Evolutionary conservation across 352 stramenopile species (phyloP), one percentile per base, ranked within the genome.

Genomic region (Plasmopara viticola): DNA sequence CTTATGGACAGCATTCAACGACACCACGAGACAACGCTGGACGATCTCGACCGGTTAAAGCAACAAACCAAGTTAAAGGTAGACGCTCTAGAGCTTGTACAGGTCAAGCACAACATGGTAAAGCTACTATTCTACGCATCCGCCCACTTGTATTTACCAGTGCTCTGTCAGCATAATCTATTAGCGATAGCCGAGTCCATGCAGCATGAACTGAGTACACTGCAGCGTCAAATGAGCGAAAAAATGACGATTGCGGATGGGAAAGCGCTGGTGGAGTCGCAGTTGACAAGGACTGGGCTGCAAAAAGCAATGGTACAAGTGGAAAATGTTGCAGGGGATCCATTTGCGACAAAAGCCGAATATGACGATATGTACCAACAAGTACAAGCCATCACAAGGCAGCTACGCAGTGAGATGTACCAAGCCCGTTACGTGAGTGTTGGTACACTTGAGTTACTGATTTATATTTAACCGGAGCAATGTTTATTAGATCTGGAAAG

Each of bases 401-500:
- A 87, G 41, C 62, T 90, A 10, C 68, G 74, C 28, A 83, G 75
- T 17, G 80, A 90, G 47, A 70, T 90, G 10, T 87, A 76, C 53
- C 77, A 88, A 55, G 80, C 77, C 9, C 77, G 77, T 30, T 90
- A 84, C 39, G 79, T 87, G 66, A 58, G 75, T 73, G 28, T 14
- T 40, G 0, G 34, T 17, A 46, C 29, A 10, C 14, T 50, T 6
- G 13, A 35, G 2, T 13, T 13, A 9, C 8, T 12, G 48, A 9
- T 8, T 9, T 4, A 15, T 43, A 25, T 1, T 15, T 41, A 17
- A 51, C 15, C 20, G 3, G 7, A 20, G 25, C 20, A 29, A 51
- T 41, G n/a, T 44, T n/a, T 33, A n/a, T 33, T 15, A 90, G 79
- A 84, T 90, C 39, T 90, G 79, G 79, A 90, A 90, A 51, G 51